Evolutionary conservation across 192 early-diverging fungal species (phyloP), one percentile per base, ranked within the genome.

Genomic region (Coemansia sp.): DNA sequence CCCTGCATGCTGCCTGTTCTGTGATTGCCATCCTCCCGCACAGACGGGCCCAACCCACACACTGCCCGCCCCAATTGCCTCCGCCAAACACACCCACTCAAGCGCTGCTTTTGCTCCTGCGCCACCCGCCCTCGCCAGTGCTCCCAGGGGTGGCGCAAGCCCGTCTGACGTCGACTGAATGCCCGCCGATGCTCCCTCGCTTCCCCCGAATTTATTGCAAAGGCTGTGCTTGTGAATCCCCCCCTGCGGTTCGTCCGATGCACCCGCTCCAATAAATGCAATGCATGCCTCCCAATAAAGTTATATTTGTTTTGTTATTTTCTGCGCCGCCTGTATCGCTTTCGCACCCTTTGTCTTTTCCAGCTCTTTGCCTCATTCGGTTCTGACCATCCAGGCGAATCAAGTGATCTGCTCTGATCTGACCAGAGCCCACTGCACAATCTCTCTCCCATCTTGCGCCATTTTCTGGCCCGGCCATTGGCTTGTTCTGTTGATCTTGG

Each of bases 251-350:
- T n/a, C 43, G 43, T 19, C 43, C 10, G 17, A 19, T 46, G 13
- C 43, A n/a, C n/a, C 3, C 17, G 43, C 43, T 53, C 22, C 50
- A 53, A 53, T 54, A 54, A 54, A 54, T 54, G 52, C 52, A 54
- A 54, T 54, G 52, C 29, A 54, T 14, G 29, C 29, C 23, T 29
- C 52, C 52, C 19, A 54, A 54, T 54, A 54, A 23, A 20, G 22
- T 20, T 54, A 23, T 54, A 54, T 54, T 54, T 29, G 52, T 19
- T 19, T 54, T 10, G 23, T 29, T 9, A 29, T 19, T 54, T 14
- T 54, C 20, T 33, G 52, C 23, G 43, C 43, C 14, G 15, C 43
- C n/a, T 46, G 10, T 46, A n/a, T 46, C 14, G 43, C 14, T n/a
- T 19, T 8, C 43, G n/a, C n/a, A 3, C 5, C n/a, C 10, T 19